Evolutionary conservation across 352 stramenopile genomes (phyloP).

Genomic region (Globisporangium nunn): DNA sequence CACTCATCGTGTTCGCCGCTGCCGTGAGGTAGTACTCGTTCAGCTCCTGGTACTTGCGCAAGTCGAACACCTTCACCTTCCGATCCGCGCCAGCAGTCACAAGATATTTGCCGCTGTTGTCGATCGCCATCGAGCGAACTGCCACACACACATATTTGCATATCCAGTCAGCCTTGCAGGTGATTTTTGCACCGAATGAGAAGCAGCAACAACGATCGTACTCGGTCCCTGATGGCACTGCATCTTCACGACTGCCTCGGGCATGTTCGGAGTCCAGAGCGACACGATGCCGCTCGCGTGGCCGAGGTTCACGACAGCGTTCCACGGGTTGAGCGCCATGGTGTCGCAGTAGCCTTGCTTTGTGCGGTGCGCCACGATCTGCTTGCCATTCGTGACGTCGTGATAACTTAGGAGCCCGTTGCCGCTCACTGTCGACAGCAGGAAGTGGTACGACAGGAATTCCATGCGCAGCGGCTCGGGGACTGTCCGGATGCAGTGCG

Average conservation of each 20-base stretch:
- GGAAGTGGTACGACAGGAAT: constrained; percentile 98
- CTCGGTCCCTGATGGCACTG: constrained; percentile 95
- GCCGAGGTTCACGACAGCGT: constrained; percentile 94
- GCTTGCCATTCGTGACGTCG: constrained; percentile 93
- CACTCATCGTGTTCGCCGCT: constrained; percentile 88
- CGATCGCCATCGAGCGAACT: constrained; percentile 90
- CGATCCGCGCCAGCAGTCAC: constrained; percentile 93
- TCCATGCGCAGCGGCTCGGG: constrained; percentile 90
- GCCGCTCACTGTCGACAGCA: constrained; percentile 94
- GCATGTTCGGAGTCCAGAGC: constrained; percentile 95
- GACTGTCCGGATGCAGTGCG: constrained; percentile 94
- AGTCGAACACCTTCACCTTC: constrained; percentile 96
- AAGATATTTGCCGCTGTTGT: constrained; percentile 93
- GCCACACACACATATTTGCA: constrained; percentile 1
- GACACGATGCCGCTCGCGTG: constrained; percentile 98
- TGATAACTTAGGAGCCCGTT: constrained; percentile 91
- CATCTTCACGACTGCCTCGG: constrained; percentile 94
- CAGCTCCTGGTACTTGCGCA: constrained; percentile 94
- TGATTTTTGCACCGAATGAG: constrained; percentile 1
- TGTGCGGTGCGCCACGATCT: constrained; percentile 90
- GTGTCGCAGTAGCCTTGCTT: constrained; percentile 89
- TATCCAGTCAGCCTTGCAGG: neutral
- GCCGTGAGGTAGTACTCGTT: constrained; percentile 90
- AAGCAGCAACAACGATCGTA: constrained; percentile 20
- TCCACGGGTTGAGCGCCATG: constrained; percentile 95